phyloP scores from a whole-genome alignment of 1,284 basidiomycete genomes.

The Ganoderma multipileum region DNA sequence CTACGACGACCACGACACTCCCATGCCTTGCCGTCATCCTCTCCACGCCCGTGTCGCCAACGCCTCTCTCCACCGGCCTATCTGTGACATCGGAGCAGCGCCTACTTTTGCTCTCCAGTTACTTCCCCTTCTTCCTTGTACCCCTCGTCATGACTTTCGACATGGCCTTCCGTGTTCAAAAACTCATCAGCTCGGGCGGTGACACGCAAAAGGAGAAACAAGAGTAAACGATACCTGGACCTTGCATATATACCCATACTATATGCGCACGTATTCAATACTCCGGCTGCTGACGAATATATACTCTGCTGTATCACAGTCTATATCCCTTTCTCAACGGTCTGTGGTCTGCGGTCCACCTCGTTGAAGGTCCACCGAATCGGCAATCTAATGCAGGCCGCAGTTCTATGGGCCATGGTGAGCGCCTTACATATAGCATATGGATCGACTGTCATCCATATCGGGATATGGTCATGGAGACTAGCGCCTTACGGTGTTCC shows the following conservation, averaged over 20 bases:
- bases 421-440: too few relatives aligned
- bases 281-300: background rate
- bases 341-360: too few relatives aligned
- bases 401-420: too few relatives aligned
- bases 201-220: slow-evolving; percentile 17
- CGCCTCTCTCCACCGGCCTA: too few relatives aligned
- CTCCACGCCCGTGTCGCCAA: slow-evolving; percentile 44
- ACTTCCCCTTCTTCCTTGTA: slow-evolving; percentile 78
- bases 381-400: too few relatives aligned
- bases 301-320: background rate
- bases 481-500: too few relatives aligned
- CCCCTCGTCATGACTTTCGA: slow-evolving; percentile 78
- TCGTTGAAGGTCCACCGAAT: too few relatives aligned
- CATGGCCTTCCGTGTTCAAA: slow-evolving; percentile 60
- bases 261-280: background rate
- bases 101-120: slow-evolving; percentile 68
- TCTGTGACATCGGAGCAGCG: slow-evolving; percentile 54
- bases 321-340: background rate
- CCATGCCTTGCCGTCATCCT: slow-evolving; percentile 73
- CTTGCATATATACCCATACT: slow-evolving; percentile 1
- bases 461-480: too few relatives aligned
- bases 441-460: too few relatives aligned
- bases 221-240: slow-evolving; percentile 12
- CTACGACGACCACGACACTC: slow-evolving; percentile 78
- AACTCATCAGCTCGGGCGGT: slow-evolving; percentile 31